Conservation (phyloP, 306 rosid genomes). For the Cucurbita moschata region DNA sequence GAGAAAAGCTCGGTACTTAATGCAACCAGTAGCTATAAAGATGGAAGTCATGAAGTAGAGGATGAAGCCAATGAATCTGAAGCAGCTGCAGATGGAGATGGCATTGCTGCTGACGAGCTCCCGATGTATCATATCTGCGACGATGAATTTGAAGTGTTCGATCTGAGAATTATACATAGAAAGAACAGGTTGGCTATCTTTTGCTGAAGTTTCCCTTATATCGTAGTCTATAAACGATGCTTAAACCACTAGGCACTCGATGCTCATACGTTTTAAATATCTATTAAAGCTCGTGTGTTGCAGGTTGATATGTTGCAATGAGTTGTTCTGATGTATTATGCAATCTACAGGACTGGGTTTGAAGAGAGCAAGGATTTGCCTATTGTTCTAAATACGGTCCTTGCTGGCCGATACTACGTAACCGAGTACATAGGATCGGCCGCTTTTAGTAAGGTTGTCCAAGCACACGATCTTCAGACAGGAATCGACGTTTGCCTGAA, state of each 20-base stretch:
- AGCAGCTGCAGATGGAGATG: slow-evolving; percentile 34
- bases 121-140: slow-evolving; percentile 23
- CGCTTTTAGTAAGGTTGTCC: slow-evolving; percentile 92
- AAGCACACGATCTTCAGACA: slow-evolving; percentile 77
- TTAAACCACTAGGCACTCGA: not conserved
- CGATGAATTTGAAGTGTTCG: slow-evolving; percentile 70
- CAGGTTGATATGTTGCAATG: slow-evolving; percentile 14
- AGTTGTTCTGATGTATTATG: slow-evolving; percentile 21
- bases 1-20: slow-evolving; percentile 20
- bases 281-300: slow-evolving; percentile 7
- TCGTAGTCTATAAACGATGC: not conserved
- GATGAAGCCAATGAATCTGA: slow-evolving; percentile 26
- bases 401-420: slow-evolving; percentile 77
- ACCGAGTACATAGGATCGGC: slow-evolving; percentile 94
- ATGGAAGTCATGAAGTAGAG: slow-evolving; percentile 13
- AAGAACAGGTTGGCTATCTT: slow-evolving; percentile 70
- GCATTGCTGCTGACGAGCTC: slow-evolving; percentile 39
- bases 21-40: slow-evolving; percentile 18
- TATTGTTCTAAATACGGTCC: slow-evolving; percentile 58
- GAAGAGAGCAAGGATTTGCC: slow-evolving; percentile 94
- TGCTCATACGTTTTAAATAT: not conserved
- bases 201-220: slow-evolving; percentile 10
- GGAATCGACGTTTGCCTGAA: slow-evolving; percentile 92
- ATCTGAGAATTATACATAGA: slow-evolving; percentile 78
- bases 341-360: slow-evolving; percentile 80